Percentiles rank a stretch among this genome's conserved stretches.
Conservation (phyloP, 441 rosid species). For the Pelargonium citronellum region DNA sequence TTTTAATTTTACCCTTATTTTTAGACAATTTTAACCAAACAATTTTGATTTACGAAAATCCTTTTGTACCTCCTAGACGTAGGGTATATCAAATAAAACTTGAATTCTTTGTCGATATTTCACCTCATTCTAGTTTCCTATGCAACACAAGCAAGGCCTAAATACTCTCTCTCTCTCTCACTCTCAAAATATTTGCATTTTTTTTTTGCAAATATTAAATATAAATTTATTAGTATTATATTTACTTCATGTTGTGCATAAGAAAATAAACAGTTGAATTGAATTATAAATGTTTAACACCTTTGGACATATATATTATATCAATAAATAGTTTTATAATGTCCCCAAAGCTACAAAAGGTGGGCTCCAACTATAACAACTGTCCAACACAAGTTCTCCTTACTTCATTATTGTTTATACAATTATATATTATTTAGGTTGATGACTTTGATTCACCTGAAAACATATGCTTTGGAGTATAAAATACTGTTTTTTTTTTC, state of each 20-base stretch:
- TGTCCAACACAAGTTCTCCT: conserved; percentile 44
- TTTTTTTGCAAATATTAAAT: neutral
- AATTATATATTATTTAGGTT: neutral
- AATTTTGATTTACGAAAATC: no score
- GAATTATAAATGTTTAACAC: neutral
- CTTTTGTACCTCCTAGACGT: no score
- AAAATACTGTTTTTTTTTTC: conserved; percentile 39
- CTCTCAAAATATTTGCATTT: no score
- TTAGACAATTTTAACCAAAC: no score
- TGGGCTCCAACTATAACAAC: conserved; percentile 47
- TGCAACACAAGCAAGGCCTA: no score
- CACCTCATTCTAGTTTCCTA: no score
- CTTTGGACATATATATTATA: no score
- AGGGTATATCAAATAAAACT: no score
- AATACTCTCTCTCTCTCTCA: no score
- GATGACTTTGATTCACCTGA: conserved; percentile 54
- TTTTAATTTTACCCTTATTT: no score
- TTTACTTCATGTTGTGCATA: neutral
- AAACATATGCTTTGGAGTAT: conserved; percentile 42
- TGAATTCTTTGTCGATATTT: no score
- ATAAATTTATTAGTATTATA: neutral
- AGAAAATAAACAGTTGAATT: neutral
- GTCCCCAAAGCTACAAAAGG: conserved; percentile 35
- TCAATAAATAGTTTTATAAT: conserved; percentile 22
- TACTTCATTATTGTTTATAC: conserved; percentile 17